Base-by-base conservation (phyloP, 2,329 filamentous ascomycete genomes). In the Neofusicoccum ribis region DNA sequence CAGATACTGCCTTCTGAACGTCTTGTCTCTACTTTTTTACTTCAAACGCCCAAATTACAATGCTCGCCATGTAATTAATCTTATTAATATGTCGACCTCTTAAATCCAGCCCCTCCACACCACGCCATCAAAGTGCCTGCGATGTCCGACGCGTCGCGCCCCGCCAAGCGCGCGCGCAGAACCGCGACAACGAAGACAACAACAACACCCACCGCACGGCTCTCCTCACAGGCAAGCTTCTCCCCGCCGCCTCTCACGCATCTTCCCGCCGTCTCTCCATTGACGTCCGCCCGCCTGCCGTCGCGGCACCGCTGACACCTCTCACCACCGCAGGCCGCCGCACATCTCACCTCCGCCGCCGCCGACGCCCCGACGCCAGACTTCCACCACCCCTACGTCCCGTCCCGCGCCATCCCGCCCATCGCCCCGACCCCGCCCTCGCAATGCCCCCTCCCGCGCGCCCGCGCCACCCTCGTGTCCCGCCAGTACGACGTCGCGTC, bases 101-200 rank as follows among this genome's bases (percentile, higher is more conserved):
- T 7, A 15, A 15, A 17, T 54, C 50, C 11, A 17, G 51, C 51
- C 4, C 8, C 39, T 11, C 9, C 20, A 7, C 39, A 44, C 39
- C 23, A 9, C 39, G 23, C 14, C 54, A 14, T 12, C 12, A 23
- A 5, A 12, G 47, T 34, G 47, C 15, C 23, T 12, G 37, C 27
- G 15, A 47, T 47, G 56, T 47, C 56, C 56, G 43, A 60, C 43
- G 43, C 56, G 43, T 60, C 56, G 56, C 56, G 43, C 41, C 56
- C 56, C 43, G 56, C 56, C 9, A 60, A 60, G 23, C 56, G 56
- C 56, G 56, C 31, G 4, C 56, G 56, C 43, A 60, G 27, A 5
- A 37, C 56, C 1, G 17, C 15, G 36, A 15, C 56, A 9, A 12
- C 27, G 27, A 31, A 31, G 27, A 31, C 27, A 31, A 31, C 54